Evolutionary conservation across 306 rosid genomes (phyloP), one percentile per base, ranked within the genome.

Genomic region (Begonia masoniana): DNA sequence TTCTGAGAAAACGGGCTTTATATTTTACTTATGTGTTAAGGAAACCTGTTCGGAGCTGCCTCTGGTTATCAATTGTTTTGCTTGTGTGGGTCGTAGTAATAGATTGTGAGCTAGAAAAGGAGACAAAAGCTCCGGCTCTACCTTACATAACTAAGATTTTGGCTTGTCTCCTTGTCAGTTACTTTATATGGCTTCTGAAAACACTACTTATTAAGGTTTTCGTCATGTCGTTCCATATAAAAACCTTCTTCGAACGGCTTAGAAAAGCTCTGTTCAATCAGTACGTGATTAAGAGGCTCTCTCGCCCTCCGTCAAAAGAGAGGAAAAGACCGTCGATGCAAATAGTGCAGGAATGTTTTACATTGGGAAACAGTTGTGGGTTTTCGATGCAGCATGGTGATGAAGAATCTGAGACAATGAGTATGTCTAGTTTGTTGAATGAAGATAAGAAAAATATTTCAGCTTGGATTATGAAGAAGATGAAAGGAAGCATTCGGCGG

Each of bases 401-500:
- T n/a, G 65, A 41, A 15, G 54, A 58, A 61, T 71, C 64, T 50
- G n/a, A n/a, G n/a, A n/a, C n/a, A n/a, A n/a, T n/a, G n/a, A n/a
- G n/a, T n/a, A 63, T 68, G 31, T 57, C 68, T 10, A 66, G 59
- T 43, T 52, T 74, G 62, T 48, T 62, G 7, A 70, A 70, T 62
- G 63, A 69, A 45, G 66, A 58, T 53, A 63, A 59, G 49, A 66
- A 62, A 58, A 74, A 70, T 59, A 65, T 74, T 9, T 74, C 80
- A 7, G 76, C 73, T 59, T 74, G 76, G 76, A 69, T 50, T 66
- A 70, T 74, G 80, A 59, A 61, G 64, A 65, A 52, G 52, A 58
- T 66, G 80, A 12, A 65, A 11, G n/a, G 62, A n/a, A 69, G 48
- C 17, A 56, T 74, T 14, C 57, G 50, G 14, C 31, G 55, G 6